phyloP scores from a whole-genome alignment of 768 basidiomycete species.

The Suillus americanus region DNA sequence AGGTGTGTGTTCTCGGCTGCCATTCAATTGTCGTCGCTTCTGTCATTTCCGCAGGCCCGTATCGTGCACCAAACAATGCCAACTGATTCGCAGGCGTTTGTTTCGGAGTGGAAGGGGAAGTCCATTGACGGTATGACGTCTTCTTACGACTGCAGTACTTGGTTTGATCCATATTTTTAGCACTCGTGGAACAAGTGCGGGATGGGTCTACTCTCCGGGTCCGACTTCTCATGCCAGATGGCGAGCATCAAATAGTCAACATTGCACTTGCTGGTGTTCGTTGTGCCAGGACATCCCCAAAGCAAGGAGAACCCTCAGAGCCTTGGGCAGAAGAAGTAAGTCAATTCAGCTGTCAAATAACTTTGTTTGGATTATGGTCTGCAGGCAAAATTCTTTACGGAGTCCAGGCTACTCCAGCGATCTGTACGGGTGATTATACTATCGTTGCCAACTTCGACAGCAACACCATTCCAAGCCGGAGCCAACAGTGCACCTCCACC shows the following conservation, averaged over 20 bases:
- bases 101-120: slow-evolving; percentile 91
- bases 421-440: slow-evolving; percentile 75
- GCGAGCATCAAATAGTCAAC: slow-evolving; percentile 88
- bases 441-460: slow-evolving; percentile 74
- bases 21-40: not conserved
- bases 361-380: slow-evolving; percentile 15
- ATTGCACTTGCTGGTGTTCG: slow-evolving; percentile 83
- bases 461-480: slow-evolving; percentile 76
- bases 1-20: slow-evolving; percentile 39
- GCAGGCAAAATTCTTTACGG: slow-evolving; percentile 92
- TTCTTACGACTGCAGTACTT: slow-evolving; percentile 2
- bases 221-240: slow-evolving; percentile 84
- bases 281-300: slow-evolving; percentile 66
- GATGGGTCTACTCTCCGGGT: slow-evolving; percentile 91
- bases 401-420: slow-evolving; percentile 81
- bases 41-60: slow-evolving; percentile 51
- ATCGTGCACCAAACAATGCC: slow-evolving; percentile 87
- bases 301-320: slow-evolving; percentile 77
- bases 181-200: slow-evolving; percentile 90
- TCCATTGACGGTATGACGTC: slow-evolving; percentile 68
- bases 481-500: slow-evolving; percentile 50
- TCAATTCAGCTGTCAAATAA: slow-evolving; percentile 13
- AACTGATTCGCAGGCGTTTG: slow-evolving; percentile 81
- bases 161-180: slow-evolving; percentile 37
- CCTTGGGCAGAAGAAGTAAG: slow-evolving; percentile 87